Base-by-base conservation (phyloP, 2,329 filamentous ascomycete genomes). In the Aspergillus oerlinghausenensis region DNA sequence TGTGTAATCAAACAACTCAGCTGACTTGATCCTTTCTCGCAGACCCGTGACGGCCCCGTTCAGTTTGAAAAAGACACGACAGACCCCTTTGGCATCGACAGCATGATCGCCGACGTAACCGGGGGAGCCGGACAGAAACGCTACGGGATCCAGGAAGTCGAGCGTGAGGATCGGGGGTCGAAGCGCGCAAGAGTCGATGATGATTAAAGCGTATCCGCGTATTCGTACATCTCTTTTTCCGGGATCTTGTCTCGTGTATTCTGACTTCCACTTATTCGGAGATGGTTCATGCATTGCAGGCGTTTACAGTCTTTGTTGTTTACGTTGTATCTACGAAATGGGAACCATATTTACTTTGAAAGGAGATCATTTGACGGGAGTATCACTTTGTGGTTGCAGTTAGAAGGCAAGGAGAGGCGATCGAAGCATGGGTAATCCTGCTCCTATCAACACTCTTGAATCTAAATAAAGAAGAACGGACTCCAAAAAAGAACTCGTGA, bases 21-120 rank as follows among this genome's bases (percentile, higher is more conserved):
- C 21, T 51, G 49, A 52, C 26, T 26, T 23, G 17, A 23, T 47
- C 6, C 43, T n/a, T 47, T 7, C 23, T 19, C 45, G 52, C 65
- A 89, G 85, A 85, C 84, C 59, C 85, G 92, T 55, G 90, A 95
- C 67, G 94, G 94, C 4, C 94, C 94, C 0, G 94, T 99, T 28
- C 90, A 96, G 73, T 99, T 99, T 67, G 93, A 97, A 75, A 96
- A 93, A 75, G 93, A 97, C 53, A 83, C 73, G 43, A 80, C 83
- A 19, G 93, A 97, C 75, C 92, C 92, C 1, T 97, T 97, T 73
- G 92, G 95, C 51, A 94, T 97, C 64, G 92, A 96, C 70, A 89
- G 90, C 67, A 96, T 99, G 79, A 85, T 99, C 71, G 88, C 85
- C 38, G 92, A 97, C 73, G 92, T 82, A 26, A 80, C 80, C 82